Evolutionary conservation across 2,329 filamentous ascomycete species (phyloP).

Genomic region (Bretziella fagacearum): DNA sequence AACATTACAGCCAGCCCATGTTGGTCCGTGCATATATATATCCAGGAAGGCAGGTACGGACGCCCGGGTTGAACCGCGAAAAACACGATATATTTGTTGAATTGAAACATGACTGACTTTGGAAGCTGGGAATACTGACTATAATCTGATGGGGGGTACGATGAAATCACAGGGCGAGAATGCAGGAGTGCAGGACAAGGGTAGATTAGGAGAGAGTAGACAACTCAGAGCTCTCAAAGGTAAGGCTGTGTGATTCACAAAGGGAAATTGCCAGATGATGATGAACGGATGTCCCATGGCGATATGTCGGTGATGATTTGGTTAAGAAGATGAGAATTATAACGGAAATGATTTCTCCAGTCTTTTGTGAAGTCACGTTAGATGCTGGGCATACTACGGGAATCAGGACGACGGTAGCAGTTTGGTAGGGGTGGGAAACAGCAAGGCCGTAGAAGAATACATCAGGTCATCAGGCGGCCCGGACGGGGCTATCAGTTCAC

Average conservation of each 20-base stretch:
- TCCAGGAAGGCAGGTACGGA: background rate
- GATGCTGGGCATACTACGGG: background rate
- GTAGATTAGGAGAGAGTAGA: background rate
- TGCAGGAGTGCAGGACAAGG: conserved; percentile 9
- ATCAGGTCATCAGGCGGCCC: too few species aligned
- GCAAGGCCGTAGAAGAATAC: background rate
- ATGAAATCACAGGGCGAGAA: background rate
- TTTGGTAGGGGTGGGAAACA: background rate
- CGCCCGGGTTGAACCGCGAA: too few species aligned
- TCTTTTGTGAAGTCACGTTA: background rate
- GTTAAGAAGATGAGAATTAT: background rate
- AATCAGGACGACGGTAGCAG: background rate
- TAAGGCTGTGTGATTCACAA: background rate
- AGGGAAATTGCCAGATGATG: background rate
- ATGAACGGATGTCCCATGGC: too few species aligned
- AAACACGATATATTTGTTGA: too few species aligned
- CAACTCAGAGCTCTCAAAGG: background rate
- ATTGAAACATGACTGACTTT: too few species aligned
- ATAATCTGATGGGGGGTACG: background rate
- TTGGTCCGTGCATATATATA: conserved; percentile 2
- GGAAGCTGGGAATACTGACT: background rate
- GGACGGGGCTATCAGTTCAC: too few species aligned
- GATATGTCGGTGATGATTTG: too few species aligned
- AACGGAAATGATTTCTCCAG: background rate
- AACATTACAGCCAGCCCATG: conserved; percentile 3